Base-by-base conservation (phyloP, 306 rosid genomes). In the Psophocarpus tetragonolobus region DNA sequence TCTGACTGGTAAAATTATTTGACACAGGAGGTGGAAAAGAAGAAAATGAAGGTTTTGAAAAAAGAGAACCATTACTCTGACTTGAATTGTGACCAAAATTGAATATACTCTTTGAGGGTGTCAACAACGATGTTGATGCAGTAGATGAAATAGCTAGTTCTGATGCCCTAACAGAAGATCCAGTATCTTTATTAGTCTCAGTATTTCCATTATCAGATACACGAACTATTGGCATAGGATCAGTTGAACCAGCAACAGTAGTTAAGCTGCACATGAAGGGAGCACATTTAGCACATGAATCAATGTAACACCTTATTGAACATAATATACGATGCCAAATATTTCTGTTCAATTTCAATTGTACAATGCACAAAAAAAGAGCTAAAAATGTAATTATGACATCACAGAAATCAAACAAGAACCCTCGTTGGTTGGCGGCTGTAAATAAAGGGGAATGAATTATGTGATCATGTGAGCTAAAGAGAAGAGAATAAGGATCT, bases 251-350 rank as follows among this genome's bases (percentile, higher is more conserved):
- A 42, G 71, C 39, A 30, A 71, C 75, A 73, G 41, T 66, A 38
- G 78, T 80, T 20, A 83, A 78, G 85, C 99, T 92, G 95, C 86
- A 91, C 44, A 60, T 13, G 47, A 73, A 77, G 42, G 63, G 17
- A 56, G 33, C 6, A 67, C 41, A 48, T 76, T 72, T 41, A 78
- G 75, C 58, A 62, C 69, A 68, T 26, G 38, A 68, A 73, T 42
- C 23, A 62, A 15, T 70, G 57, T 27, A 61, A 81, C 8, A 44
- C 61, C 51, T 76, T 0, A n/a, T 14, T 30, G 42, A 42, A 57
- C 61, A 75, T 24, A 58, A 56, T 38, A 50, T 65, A 26, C 5
- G 60, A 24, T 32, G 8, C 57, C 17, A 26, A 32, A 54, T 56
- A 71, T 23, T 29, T 36, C 36, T 7, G 27, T 45, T 68, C 68